A percentile compares a stretch with the other conserved stretches of the same genome.
Conservation (phyloP, 2,329 filamentous ascomycete species). For the Acarospora socialis region DNA sequence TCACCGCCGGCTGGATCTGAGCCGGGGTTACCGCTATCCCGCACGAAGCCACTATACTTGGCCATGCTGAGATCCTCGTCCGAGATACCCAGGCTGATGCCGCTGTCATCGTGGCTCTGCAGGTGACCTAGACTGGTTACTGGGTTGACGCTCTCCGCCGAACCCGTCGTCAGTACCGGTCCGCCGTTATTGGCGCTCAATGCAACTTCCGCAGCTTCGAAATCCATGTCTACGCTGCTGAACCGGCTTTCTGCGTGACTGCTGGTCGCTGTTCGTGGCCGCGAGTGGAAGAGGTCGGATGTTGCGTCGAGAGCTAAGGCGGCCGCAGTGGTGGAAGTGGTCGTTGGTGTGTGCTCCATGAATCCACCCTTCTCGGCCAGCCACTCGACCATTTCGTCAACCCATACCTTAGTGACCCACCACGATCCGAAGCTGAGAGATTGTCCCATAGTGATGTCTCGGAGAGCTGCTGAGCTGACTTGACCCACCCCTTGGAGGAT, state of each 20-base stretch:
- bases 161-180: slow-evolving; percentile 31
- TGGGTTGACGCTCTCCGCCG: slow-evolving; percentile 31
- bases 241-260: slow-evolving; percentile 13
- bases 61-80: slow-evolving; percentile 27
- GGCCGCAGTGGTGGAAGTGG: slow-evolving; percentile 18
- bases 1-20: slow-evolving; percentile 32
- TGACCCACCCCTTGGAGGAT: slow-evolving; percentile 65
- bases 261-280: slow-evolving; percentile 14
- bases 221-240: slow-evolving; percentile 13
- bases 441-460: slow-evolving; percentile 65
- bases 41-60: slow-evolving; percentile 33
- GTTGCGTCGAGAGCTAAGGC: slow-evolving; percentile 15
- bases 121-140: slow-evolving; percentile 20
- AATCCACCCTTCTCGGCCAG: slow-evolving; percentile 84
- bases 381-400: slow-evolving; percentile 89
- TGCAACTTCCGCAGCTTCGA: slow-evolving; percentile 13
- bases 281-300: slow-evolving; percentile 13
- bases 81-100: slow-evolving; percentile 49
- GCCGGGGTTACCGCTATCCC: slow-evolving; percentile 28
- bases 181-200: slow-evolving; percentile 14
- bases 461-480: slow-evolving; percentile 61
- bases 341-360: slow-evolving; percentile 40
- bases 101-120: slow-evolving; percentile 51
- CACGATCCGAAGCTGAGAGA: slow-evolving; percentile 57
- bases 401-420: slow-evolving; percentile 92